phyloP scores from a whole-genome alignment of 2,329 filamentous ascomycete genomes.

The Colletotrichum echinochloae region DNA sequence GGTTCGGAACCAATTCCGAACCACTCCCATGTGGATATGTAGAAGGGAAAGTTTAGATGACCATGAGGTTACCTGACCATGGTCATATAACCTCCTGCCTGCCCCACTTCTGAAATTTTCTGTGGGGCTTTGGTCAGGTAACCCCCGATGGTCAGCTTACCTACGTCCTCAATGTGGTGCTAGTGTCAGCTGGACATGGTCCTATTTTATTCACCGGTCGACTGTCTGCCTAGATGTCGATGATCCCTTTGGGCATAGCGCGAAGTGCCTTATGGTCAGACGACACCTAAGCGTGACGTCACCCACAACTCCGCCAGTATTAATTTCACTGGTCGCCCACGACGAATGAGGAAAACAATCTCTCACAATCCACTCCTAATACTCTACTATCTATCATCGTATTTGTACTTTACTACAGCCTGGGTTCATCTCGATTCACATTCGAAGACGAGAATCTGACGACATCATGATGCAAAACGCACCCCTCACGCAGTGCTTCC shows the following conservation, averaged over 20 bases:
- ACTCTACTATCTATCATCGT: not conserved
- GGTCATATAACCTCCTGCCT: too few relatives aligned
- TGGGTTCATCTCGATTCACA: not conserved
- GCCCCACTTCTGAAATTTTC: too few relatives aligned
- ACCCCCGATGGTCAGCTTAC: too few relatives aligned
- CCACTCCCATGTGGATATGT: too few relatives aligned
- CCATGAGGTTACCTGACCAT: too few relatives aligned
- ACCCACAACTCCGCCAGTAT: not conserved
- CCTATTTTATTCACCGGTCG: not conserved
- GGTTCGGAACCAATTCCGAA: too few relatives aligned
- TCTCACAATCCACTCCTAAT: not conserved
- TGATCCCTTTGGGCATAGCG: constrained; percentile 10
- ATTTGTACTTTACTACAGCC: too few relatives aligned
- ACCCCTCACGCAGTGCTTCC: constrained; percentile 55
- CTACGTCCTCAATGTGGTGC: too few relatives aligned
- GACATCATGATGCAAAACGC: constrained; percentile 13
- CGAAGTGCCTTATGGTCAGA: constrained; percentile 8
- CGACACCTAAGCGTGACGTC: constrained; percentile 10
- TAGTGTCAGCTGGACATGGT: constrained; percentile 1
- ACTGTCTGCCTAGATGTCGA: not conserved
- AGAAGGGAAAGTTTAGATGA: too few relatives aligned
- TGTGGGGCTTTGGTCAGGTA: too few relatives aligned
- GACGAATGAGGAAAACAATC: too few relatives aligned
- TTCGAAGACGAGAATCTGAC: not conserved
- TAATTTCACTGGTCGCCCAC: not conserved